phyloP scores from a whole-genome alignment of 371 early-diverging fungal species.

The Apophysomyces sp. region DNA sequence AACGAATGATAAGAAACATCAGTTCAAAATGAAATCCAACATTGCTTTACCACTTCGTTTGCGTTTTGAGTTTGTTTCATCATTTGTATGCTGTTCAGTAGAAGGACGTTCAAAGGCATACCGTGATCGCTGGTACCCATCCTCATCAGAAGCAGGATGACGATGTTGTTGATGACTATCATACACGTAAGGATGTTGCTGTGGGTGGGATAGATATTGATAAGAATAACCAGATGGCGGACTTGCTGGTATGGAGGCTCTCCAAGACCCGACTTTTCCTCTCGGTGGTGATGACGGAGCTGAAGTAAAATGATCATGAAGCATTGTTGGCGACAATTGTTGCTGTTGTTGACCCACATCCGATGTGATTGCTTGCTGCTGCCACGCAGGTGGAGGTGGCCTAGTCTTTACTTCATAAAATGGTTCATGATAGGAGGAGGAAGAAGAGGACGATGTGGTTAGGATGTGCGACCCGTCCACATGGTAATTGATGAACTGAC shows the following conservation, averaged over 20 bases:
- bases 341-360: not conserved
- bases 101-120: not conserved
- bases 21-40: slow-evolving; percentile 34
- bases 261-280: not conserved
- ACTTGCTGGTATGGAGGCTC: not conserved
- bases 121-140: not conserved
- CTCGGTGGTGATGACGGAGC: not conserved
- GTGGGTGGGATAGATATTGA: not conserved
- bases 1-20: not conserved
- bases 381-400: not conserved
- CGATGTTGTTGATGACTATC: not conserved
- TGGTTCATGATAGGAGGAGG: not conserved
- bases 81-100: not conserved
- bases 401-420: not conserved
- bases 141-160: not conserved
- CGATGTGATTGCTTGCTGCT: not conserved
- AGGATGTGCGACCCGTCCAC: slow-evolving; percentile 5
- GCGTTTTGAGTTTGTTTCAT: not conserved
- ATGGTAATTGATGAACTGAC: slow-evolving; percentile 17
- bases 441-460: not conserved
- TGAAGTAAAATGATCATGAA: not conserved
- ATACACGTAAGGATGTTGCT: not conserved
- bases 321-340: not conserved
- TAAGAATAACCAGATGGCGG: slow-evolving; percentile 1
- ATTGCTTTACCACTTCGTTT: slow-evolving; percentile 23